Base-by-base conservation (phyloP, 129 eudicot species). In the Centrapalus pauciflorus region DNA sequence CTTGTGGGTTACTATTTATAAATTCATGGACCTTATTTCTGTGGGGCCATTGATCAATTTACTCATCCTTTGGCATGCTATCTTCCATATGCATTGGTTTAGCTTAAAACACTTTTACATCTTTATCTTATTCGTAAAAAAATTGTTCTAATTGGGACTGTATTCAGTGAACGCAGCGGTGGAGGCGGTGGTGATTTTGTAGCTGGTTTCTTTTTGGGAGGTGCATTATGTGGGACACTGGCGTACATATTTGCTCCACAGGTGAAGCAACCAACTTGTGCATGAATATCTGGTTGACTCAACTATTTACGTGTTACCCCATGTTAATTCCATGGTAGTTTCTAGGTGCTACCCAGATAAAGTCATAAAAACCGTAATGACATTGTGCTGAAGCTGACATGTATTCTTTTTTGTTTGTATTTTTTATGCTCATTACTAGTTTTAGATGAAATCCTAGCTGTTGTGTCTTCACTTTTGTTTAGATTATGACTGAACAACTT, bases 231-330 rank as follows among this genome's bases (percentile, higher is more conserved):
- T 63, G 98, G 98, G 38, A 79, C 90, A 24, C 80, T 91, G 63
- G 88, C 84, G 28, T 87, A 85, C 77, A 63, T 88, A 24, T 91
- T 80, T 79, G 95, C 98, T 72, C 98, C 98, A 43, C 96, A 88
- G 96, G 98, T 88, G 72, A 75, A 64, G 40, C 46, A 24, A 24
- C 27, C 33, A 55, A 28, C 32, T 20, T 57, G 19, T 33, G 50
- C 43, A 55, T 69, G 12, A 20, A 26, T 32, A 4, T 52, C 30
- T 37, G n/a, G 2, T 35, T 55, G 38, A 28, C 17, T 38, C 12
- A 55, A 25, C 5, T 16, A 12, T 45, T 19, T 28, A 1, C 3
- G 4, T 26, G 34, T 24, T 34, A 37, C 29, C 25, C 24, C 1
- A 20, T 12, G 24, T 23, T 63, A 12, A 41, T 11, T 41, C 48